These are phyloP conservation scores for Yarrowia sp. DNA, from an alignment of 805 yeast genomes.

Conservation along the genomic window DNA sequence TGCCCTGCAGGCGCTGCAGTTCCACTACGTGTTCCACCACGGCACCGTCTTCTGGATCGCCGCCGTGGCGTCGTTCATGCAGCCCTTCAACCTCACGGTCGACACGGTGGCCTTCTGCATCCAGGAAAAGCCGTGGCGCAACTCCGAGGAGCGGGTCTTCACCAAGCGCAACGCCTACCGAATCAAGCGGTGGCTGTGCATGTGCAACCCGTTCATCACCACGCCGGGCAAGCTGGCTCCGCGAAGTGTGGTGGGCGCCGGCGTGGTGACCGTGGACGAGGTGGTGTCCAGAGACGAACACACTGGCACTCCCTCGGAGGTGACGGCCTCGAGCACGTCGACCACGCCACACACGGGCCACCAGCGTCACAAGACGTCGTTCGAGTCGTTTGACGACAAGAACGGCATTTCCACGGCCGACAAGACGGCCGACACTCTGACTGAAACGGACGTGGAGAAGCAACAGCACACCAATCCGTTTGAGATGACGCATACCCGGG, in stretches of 20 bases:
- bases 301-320: constrained; percentile 9
- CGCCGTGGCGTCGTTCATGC: constrained; percentile 70
- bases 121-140: constrained; percentile 56
- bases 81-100: constrained; percentile 78
- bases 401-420: constrained; percentile 15
- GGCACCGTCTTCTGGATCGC: constrained; percentile 65
- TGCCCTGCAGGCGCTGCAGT: constrained; percentile 64
- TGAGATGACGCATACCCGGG: constrained; percentile 21
- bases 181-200: constrained; percentile 33
- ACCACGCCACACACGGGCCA: constrained; percentile 5
- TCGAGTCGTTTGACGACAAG: constrained; percentile 24
- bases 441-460: constrained; percentile 23
- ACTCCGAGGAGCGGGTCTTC: constrained; percentile 39
- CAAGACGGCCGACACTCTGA: constrained; percentile 27
- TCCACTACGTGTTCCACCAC: constrained; percentile 52
- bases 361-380: constrained; percentile 31
- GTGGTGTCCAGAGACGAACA: constrained; percentile 2
- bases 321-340: constrained; percentile 13
- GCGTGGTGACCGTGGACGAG: constrained; percentile 10
- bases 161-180: constrained; percentile 36
- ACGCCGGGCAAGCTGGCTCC: constrained; percentile 34
- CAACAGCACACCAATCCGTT: constrained; percentile 25
- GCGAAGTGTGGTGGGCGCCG: constrained; percentile 13
- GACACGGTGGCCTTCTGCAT: constrained; percentile 76
- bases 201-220: constrained; percentile 15